Percentiles rank a stretch among this genome's conserved stretches.
Conservation (phyloP, 495 filamentous ascomycete species). For the Geoglossum glabrum region DNA sequence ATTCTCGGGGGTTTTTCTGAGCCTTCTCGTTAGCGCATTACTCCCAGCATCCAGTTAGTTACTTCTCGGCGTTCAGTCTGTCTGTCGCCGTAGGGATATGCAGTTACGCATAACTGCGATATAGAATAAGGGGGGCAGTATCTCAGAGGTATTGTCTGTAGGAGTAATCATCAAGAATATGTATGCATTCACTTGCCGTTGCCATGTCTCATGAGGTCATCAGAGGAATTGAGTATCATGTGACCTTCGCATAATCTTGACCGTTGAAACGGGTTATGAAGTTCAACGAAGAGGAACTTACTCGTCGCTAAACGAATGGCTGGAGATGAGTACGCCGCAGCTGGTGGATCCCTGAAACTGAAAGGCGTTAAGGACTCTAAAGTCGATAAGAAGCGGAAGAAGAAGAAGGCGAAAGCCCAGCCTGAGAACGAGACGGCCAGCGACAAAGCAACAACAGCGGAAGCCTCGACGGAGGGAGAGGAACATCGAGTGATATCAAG, state of each 20-base stretch:
- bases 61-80: neutral
- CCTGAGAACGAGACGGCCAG: neutral
- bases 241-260: neutral
- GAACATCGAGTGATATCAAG: neutral
- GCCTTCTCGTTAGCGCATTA: neutral
- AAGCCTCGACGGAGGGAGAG: neutral
- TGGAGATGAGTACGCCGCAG: constrained; percentile 4
- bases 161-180: neutral
- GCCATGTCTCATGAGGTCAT: neutral
- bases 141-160: neutral
- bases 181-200: too few species aligned
- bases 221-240: neutral
- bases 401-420: constrained; percentile 3
- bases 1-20: too few species aligned
- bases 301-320: constrained; percentile 1
- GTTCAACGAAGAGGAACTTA: too few species aligned
- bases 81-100: neutral
- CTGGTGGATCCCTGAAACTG: constrained; percentile 7
- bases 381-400: constrained; percentile 8
- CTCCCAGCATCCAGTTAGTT: neutral
- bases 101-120: neutral
- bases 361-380: constrained; percentile 7
- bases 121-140: neutral
- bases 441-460: neutral
- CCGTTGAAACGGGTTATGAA: too few species aligned